Conservation (phyloP, 1,284 basidiomycete genomes). For the Vanrija sp. region DNA sequence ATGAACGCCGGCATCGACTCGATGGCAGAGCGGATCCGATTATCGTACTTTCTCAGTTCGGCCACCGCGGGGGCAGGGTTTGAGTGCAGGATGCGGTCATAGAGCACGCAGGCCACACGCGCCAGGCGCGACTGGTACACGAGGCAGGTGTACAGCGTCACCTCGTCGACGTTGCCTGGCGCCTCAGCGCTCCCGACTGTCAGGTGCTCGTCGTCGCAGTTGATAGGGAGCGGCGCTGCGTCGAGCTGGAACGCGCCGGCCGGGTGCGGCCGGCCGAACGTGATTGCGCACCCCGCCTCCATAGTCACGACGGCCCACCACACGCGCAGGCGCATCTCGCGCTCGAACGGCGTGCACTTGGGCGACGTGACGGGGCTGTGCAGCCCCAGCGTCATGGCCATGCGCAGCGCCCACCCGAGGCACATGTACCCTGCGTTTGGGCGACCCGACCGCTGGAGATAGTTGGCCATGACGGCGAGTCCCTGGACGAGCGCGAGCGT, state of each 20-base stretch:
- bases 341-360: conserved; percentile 10
- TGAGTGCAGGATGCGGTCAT: conserved; percentile 18
- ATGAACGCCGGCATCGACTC: conserved; percentile 5
- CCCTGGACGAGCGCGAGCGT: conserved; percentile 25
- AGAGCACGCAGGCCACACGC: conserved; percentile 11
- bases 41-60: conserved; percentile 3
- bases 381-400: conserved; percentile 21
- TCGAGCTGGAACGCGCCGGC: conserved; percentile 1
- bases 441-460: conserved; percentile 25
- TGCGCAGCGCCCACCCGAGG: conserved; percentile 21
- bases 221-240: conserved; percentile 15
- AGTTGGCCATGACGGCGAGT: conserved; percentile 30
- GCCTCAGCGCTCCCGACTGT: conserved; percentile 12
- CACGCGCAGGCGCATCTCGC: conserved; percentile 18
- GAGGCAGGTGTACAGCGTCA: conserved; percentile 23
- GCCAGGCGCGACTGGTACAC: conserved; percentile 23
- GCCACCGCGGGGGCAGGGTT: conserved; percentile 18
- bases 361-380: conserved; percentile 7
- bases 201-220: conserved; percentile 25
- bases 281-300: conserved; percentile 25
- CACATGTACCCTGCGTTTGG: conserved; percentile 28
- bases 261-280: conserved; percentile 13
- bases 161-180: conserved; percentile 7
- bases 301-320: conserved; percentile 25
- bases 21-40: neutral